Conservation (phyloP, 495 filamentous ascomycete genomes). For the Paragyromitra xinjiangensis region DNA sequence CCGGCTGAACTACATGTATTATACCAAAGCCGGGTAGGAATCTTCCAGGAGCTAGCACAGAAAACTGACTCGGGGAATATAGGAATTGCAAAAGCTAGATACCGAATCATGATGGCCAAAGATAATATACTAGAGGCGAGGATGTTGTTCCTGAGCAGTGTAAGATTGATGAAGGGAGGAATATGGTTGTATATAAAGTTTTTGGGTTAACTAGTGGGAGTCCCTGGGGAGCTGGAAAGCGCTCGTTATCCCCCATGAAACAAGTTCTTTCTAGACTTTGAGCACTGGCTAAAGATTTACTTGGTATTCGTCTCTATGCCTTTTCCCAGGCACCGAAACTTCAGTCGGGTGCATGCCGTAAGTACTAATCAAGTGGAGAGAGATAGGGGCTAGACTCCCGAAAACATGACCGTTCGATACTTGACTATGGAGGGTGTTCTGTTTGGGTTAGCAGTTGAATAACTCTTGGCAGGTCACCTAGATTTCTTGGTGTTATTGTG, state of each 20-base stretch:
- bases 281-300: not conserved
- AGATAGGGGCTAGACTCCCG: not conserved
- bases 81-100: not conserved
- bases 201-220: not conserved
- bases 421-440: not conserved
- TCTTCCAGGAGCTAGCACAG: slow-evolving; percentile 22
- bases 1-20: not conserved
- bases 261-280: not conserved
- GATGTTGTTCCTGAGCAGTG: not conserved
- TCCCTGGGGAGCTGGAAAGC: not conserved
- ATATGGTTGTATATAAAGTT: not conserved
- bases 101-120: not conserved
- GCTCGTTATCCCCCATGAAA: not conserved
- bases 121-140: not conserved
- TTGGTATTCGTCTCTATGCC: not conserved
- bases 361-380: not conserved
- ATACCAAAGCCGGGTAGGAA: slow-evolving; percentile 43
- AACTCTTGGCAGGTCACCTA: not conserved
- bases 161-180: not conserved
- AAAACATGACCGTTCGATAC: not conserved
- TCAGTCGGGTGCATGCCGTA: not conserved
- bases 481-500: too few species aligned
- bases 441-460: not conserved
- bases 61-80: slow-evolving; percentile 10
- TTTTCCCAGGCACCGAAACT: not conserved